These are phyloP conservation scores for Favolaschia claudopus DNA, from an alignment of 768 basidiomycete species.

Conservation along the genomic window DNA sequence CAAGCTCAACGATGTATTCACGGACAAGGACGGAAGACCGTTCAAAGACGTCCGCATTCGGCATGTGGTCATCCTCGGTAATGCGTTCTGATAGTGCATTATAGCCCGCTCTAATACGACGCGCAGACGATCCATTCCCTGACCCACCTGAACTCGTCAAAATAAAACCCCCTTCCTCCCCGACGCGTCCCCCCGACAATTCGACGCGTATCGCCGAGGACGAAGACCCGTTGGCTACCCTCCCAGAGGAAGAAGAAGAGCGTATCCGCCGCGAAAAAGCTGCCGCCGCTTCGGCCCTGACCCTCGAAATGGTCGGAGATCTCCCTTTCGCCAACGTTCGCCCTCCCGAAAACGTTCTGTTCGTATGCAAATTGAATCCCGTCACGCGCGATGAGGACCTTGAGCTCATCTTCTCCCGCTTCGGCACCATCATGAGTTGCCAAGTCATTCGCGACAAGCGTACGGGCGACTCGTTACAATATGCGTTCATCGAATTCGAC, in stretches of 20 bases:
- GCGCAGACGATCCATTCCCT: constrained; percentile 90
- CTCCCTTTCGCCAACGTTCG: constrained; percentile 97
- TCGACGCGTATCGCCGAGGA: constrained; percentile 94
- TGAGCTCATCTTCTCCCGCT: constrained; percentile 96
- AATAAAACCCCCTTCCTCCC: constrained; percentile 74
- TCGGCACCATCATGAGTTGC: constrained; percentile 95
- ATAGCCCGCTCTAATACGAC: not conserved
- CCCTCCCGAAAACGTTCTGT: constrained; percentile 97
- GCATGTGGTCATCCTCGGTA: constrained; percentile 95
- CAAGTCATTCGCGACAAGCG: constrained; percentile 96
- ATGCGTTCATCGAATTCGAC: constrained; percentile 99
- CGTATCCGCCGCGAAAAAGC: constrained; percentile 83
- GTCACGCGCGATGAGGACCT: constrained; percentile 96
- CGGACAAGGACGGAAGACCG: constrained; percentile 88
- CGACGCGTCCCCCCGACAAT: constrained; percentile 83
- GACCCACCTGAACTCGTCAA: constrained; percentile 76
- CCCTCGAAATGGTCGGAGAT: constrained; percentile 99
- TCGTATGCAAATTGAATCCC: constrained; percentile 98
- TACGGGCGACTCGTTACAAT: constrained; percentile 96
- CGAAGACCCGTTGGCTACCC: constrained; percentile 84
- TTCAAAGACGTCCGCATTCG: constrained; percentile 94
- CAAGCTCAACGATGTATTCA: constrained; percentile 91
- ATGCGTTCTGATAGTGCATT: constrained; percentile 30
- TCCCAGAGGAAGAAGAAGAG: constrained; percentile 90
- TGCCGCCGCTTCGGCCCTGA: constrained; percentile 91